A percentile compares a stretch with the other conserved stretches of the same genome.
These are phyloP conservation scores for Carex pumila DNA, from an alignment of 176 grass and related monocot species.

Conservation along the genomic window DNA sequence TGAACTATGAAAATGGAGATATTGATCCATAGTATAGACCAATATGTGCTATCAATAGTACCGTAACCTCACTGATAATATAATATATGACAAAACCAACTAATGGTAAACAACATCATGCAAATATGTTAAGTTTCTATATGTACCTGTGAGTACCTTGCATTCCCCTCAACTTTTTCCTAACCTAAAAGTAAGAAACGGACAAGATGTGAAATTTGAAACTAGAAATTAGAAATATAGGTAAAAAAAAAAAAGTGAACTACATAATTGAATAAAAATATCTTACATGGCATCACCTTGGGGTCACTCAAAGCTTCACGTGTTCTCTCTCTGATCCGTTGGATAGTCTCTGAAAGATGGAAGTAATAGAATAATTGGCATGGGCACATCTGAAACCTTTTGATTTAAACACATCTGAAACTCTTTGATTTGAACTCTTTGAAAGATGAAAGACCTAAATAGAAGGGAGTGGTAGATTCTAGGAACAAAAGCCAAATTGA, in stretches of 20 bases:
- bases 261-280: slow-evolving; percentile 9
- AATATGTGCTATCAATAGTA: too few relatives aligned
- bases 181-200: slow-evolving; percentile 47
- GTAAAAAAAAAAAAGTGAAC: slow-evolving; percentile 8
- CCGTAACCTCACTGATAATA: not conserved
- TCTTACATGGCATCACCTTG: slow-evolving; percentile 99
- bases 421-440: not conserved
- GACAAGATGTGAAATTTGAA: not conserved
- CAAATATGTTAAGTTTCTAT: not conserved
- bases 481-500: too few relatives aligned
- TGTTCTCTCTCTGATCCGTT: slow-evolving; percentile 57
- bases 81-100: not conserved
- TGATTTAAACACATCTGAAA: not conserved
- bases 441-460: not conserved
- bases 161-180: slow-evolving; percentile 62
- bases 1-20: too few relatives aligned
- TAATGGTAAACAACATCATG: not conserved
- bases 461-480: not conserved
- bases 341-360: slow-evolving; percentile 52
- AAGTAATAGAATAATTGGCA: not conserved
- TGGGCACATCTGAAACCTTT: not conserved
- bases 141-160: slow-evolving; percentile 56
- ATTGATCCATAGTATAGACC: too few relatives aligned
- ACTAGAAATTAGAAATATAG: not conserved
- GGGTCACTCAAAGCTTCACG: slow-evolving; percentile 62